Evolutionary conservation across 805 yeast species (phyloP), one percentile per base, ranked within the genome.

Genomic region (Tetrapisispora arboricola): DNA sequence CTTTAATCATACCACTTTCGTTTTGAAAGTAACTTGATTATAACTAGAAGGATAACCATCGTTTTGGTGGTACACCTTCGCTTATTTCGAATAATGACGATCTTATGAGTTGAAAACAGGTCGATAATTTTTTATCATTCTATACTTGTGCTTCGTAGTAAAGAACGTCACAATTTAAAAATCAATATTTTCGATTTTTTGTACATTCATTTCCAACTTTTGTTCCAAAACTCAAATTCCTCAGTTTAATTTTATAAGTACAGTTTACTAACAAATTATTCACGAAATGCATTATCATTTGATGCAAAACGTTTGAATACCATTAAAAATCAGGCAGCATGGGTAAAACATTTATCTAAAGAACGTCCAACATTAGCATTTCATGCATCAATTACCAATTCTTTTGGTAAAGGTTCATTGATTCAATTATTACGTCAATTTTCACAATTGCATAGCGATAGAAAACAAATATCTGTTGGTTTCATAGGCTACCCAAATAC

Each of bases 401-500:
- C 98, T 1, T 90, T 90, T 60, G 98, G 98, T 68, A 90, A 90
- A 61, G 98, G 98, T 53, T 84, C 96, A 22, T 71, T 90, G 56
- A 90, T 90, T 58, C 96, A 92, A 65, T 71, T 90, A 44, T 68
- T 90, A 52, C 79, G 98, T 63, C 98, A 90, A 67, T 92, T 88
- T 55, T 83, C 96, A 4, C 73, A 85, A 27, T 69, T 90, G 49
- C 97, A 90, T 60, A 72, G 82, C 41, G 98, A 90, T 60, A 80
- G 96, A 65, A 83, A 87, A 60, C 98, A 90, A 64, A 87, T 90
- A 41, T 87, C 96, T 17, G 96, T 90, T 44, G 98, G 98, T 3
- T 84, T 90, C 55, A 88, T 90, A 58, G 98, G 98, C 13, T 90
- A 92, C 61, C 98, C 98, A 50, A 90, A 90, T 60, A 83, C 96